Conservation (phyloP, 306 rosid genomes). For the Quercus ilex region DNA sequence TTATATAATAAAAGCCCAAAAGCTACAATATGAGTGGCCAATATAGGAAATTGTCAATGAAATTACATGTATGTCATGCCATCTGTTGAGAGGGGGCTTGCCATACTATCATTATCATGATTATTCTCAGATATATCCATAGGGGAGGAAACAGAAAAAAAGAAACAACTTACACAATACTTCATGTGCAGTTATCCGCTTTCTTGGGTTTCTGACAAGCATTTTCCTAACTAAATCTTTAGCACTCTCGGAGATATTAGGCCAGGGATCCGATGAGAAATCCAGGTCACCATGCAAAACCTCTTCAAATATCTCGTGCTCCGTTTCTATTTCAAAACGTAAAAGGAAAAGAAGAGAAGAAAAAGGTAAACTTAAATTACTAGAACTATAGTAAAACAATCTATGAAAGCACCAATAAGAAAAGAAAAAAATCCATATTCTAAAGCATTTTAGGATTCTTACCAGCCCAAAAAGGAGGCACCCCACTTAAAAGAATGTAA, state of each 20-base stretch:
- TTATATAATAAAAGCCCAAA: background rate
- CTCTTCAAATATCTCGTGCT: slow-evolving; percentile 62
- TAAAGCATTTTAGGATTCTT: slow-evolving; percentile 26
- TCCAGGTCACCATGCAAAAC: slow-evolving; percentile 64
- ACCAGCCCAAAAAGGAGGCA: slow-evolving; percentile 99
- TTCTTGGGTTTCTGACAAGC: slow-evolving; percentile 76
- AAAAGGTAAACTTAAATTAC: background rate
- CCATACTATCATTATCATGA: background rate
- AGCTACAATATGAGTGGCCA: background rate
- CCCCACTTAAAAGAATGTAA: slow-evolving; percentile 89
- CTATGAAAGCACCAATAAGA: background rate
- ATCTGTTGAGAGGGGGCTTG: background rate
- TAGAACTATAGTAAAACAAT: background rate
- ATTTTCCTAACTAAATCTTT: slow-evolving; percentile 74
- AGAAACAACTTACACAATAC: slow-evolving; percentile 59
- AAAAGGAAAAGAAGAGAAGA: background rate
- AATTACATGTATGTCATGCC: background rate
- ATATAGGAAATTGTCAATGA: background rate
- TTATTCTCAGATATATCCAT: background rate
- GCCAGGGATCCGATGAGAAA: slow-evolving; percentile 90
- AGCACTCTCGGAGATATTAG: slow-evolving; percentile 70
- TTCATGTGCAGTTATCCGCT: slow-evolving; percentile 64
- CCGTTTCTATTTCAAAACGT: slow-evolving; percentile 45
- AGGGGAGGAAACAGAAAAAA: background rate
- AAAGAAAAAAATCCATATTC: background rate